Percentiles rank a stretch among this genome's conserved stretches.
phyloP scores from a whole-genome alignment of 2,329 filamentous ascomycete species.

The Alternaria arborescens region DNA sequence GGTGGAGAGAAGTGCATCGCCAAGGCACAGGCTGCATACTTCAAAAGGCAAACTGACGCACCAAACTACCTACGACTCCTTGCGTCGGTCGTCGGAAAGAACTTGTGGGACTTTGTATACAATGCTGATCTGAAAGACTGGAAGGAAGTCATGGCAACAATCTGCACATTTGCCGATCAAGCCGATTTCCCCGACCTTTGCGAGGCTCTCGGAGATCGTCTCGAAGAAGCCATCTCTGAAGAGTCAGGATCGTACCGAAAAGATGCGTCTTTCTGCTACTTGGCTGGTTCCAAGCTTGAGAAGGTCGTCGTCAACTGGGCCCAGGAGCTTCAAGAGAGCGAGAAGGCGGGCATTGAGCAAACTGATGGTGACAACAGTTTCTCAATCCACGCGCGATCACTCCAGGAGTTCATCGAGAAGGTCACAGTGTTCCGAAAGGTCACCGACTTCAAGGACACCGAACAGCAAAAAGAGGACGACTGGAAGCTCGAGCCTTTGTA shows the following conservation, averaged over 20 bases:
- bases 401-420: slow-evolving; percentile 97
- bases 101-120: slow-evolving; percentile 97
- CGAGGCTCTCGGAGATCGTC: slow-evolving; percentile 90
- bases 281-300: slow-evolving; percentile 94
- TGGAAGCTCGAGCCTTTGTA: slow-evolving; percentile 93
- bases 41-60: slow-evolving; percentile 80
- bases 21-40: slow-evolving; percentile 90
- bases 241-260: slow-evolving; percentile 69
- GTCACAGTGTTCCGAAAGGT: slow-evolving; percentile 96
- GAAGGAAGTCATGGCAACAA: slow-evolving; percentile 95
- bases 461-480: slow-evolving; percentile 73
- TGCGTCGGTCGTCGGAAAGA: slow-evolving; percentile 92
- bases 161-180: slow-evolving; percentile 94
- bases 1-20: slow-evolving; percentile 92
- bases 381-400: slow-evolving; percentile 85
- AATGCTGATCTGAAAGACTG: slow-evolving; percentile 92
- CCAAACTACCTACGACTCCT: slow-evolving; percentile 93
- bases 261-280: slow-evolving; percentile 95
- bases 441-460: slow-evolving; percentile 85
- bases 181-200: slow-evolving; percentile 93
- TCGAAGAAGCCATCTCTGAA: slow-evolving; percentile 71
- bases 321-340: slow-evolving; percentile 83
- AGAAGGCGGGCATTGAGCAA: slow-evolving; percentile 76
- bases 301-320: slow-evolving; percentile 98
- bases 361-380: slow-evolving; percentile 80